phyloP scores from a whole-genome alignment of 306 rosid genomes.

The Gastrolobium bilobum region DNA sequence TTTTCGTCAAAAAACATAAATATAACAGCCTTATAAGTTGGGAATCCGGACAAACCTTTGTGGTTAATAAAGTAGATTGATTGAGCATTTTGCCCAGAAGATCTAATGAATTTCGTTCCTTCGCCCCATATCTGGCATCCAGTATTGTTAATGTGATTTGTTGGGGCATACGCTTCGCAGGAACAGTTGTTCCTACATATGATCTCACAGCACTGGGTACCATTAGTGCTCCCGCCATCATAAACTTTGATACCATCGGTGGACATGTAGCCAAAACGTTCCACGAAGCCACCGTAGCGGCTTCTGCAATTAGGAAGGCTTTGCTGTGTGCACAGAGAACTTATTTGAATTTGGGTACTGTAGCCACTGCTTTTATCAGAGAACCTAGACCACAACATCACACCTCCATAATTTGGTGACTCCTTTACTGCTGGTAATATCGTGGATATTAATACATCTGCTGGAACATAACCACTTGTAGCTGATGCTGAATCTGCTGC shows the following conservation, averaged over 20 bases:
- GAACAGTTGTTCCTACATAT: slow-evolving; percentile 50
- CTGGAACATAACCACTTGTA: slow-evolving; percentile 56
- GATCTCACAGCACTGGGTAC: slow-evolving; percentile 32
- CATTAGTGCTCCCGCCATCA: not conserved
- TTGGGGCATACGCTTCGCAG: slow-evolving; percentile 40
- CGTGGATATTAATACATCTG: slow-evolving; percentile 44
- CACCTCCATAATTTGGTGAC: slow-evolving; percentile 67
- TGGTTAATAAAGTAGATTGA: slow-evolving; percentile 22
- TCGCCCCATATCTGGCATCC: slow-evolving; percentile 27
- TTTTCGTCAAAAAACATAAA: not conserved
- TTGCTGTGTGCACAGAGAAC: slow-evolving; percentile 24
- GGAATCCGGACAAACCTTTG: slow-evolving; percentile 30
- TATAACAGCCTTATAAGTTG: not conserved
- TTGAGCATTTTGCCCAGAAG: not conserved
- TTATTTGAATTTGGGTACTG: slow-evolving; percentile 26
- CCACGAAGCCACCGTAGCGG: not conserved
- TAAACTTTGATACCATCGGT: not conserved
- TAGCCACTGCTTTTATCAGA: slow-evolving; percentile 54
- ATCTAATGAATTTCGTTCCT: not conserved
- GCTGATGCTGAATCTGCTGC: slow-evolving; percentile 47
- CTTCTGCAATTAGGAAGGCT: slow-evolving; percentile 5
- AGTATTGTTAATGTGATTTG: not conserved
- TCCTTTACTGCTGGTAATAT: slow-evolving; percentile 55
- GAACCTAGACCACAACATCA: slow-evolving; percentile 65
- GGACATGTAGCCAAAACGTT: slow-evolving; percentile 47